Base-by-base conservation (phyloP, 495 filamentous ascomycete species). In the Annulohypoxylon stygium region DNA sequence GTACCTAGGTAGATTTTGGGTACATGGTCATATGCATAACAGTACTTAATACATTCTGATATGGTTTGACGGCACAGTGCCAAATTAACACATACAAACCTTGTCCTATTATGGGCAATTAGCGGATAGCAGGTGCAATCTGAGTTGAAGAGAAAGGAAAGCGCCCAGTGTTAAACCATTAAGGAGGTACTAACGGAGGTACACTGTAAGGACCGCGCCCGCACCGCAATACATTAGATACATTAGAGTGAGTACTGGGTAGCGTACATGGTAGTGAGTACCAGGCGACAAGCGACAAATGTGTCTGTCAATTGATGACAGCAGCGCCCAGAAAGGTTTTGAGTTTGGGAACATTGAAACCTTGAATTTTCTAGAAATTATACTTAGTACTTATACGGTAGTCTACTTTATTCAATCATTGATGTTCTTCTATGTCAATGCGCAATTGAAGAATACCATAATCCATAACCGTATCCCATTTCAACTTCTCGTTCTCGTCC, bases 301-400 rank as follows among this genome's bases (percentile, higher is more conserved):
- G 43, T 47, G 18, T 63, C 25, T 14, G 65, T 69, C 61, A 61
- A 74, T 74, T 74, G 71, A 74, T 74, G 71, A 69, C 71, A 69
- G 48, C 45, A 26, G 34, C 69, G 62, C 61, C 61, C 30, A 53
- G 53, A 61, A 69, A 69, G 48, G 61, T 69, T 54, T 30, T 51
- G 18, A 11, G 33, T 30, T 20, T 26, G 43, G 16, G 43, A 65
- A 65, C 26, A 65, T 16, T 64, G 9, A 14, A 30, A 33, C 12
- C 23, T 30, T 30, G 23, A 54, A 33, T 14, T 26, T 14, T 11
- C 12, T 30, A 53, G 9, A 43, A 43, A 11, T 14, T 43, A 43
- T 43, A 30, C 25, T 20, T 53, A 26, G 12, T 33, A 54, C 25
- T 8, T 54, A 14, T 43, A 47, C 43, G 5, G 5, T 47, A 47